These are phyloP conservation scores for Incumbomyces delicatus DNA, from an alignment of 2,329 filamentous ascomycete species.

Conservation along the genomic window DNA sequence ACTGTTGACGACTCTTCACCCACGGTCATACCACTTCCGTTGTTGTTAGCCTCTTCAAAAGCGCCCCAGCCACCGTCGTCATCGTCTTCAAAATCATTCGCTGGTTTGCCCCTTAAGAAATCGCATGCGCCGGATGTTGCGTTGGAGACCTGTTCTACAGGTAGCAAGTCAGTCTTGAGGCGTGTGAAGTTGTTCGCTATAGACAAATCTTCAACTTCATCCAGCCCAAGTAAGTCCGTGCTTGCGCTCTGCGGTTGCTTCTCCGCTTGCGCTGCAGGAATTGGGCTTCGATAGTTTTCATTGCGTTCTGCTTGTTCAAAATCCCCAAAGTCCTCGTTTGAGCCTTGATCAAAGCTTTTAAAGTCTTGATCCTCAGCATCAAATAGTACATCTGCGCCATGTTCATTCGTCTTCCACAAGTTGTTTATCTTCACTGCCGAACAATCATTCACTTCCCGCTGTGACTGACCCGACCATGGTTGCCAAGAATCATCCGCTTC, in stretches of 20 bases:
- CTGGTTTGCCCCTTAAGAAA: too few species aligned
- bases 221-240: constrained; percentile 2
- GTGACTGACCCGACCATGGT: not conserved
- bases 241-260: not conserved
- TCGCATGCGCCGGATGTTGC: too few species aligned
- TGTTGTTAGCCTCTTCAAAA: constrained; percentile 25
- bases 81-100: constrained; percentile 8
- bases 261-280: not conserved
- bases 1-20: too few species aligned
- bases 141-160: too few species aligned
- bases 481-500: constrained; percentile 1
- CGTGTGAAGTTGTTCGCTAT: too few species aligned
- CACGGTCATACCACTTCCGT: too few species aligned
- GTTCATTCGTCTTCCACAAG: constrained; percentile 11
- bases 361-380: constrained; percentile 45
- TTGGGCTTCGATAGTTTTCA: not conserved
- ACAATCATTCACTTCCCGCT: not conserved
- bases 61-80: constrained; percentile 38
- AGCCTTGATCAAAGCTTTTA: constrained; percentile 23
- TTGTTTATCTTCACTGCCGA: not conserved
- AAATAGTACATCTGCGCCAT: constrained; percentile 47
- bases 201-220: not conserved
- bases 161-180: too few species aligned
- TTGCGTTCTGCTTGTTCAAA: constrained; percentile 46
- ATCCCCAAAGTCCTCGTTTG: constrained; percentile 47